Evolutionary conservation across 2,329 filamentous ascomycete genomes (phyloP).

Genomic region (Colletotrichum scovillei): DNA sequence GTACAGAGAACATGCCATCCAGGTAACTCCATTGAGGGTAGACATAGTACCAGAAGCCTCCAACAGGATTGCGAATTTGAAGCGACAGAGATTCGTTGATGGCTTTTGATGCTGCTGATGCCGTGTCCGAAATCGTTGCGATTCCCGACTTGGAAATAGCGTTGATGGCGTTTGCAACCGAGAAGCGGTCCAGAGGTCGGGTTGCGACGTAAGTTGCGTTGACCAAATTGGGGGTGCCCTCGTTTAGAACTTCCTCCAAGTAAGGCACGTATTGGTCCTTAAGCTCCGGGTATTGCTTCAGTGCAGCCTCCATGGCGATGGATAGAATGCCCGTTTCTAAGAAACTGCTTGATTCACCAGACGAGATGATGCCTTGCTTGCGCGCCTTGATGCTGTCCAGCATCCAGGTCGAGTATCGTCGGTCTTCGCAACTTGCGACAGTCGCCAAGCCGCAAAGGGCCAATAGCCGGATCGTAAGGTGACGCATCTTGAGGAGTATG

Average conservation of each 20-base stretch:
- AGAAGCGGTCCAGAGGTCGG: conserved; percentile 40
- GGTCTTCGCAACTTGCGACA: background rate
- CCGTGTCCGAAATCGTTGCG: conserved; percentile 14
- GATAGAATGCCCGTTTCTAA: conserved; percentile 40
- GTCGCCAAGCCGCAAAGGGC: conserved; percentile 8
- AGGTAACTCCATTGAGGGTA: conserved; percentile 65
- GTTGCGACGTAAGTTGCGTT: conserved; percentile 32
- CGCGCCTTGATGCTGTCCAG: conserved; percentile 41
- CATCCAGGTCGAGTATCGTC: conserved; percentile 39
- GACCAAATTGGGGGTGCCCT: conserved; percentile 25
- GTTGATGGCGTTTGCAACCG: conserved; percentile 36
- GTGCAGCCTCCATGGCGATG: conserved; percentile 35
- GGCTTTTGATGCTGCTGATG: conserved; percentile 28
- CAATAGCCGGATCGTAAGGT: background rate
- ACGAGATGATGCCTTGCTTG: conserved; percentile 38
- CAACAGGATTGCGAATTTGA: conserved; percentile 44
- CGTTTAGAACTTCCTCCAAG: conserved; percentile 35
- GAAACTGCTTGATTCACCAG: conserved; percentile 38
- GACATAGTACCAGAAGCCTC: conserved; percentile 50
- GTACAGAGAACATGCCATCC: conserved; percentile 63
- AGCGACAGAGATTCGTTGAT: conserved; percentile 38
- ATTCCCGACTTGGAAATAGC: conserved; percentile 13
- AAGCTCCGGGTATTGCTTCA: conserved; percentile 34
- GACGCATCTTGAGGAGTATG: background rate
- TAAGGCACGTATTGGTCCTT: conserved; percentile 22